Evolutionary conservation across 306 rosid genomes (phyloP).

Genomic region (Cucumis cinereus): DNA sequence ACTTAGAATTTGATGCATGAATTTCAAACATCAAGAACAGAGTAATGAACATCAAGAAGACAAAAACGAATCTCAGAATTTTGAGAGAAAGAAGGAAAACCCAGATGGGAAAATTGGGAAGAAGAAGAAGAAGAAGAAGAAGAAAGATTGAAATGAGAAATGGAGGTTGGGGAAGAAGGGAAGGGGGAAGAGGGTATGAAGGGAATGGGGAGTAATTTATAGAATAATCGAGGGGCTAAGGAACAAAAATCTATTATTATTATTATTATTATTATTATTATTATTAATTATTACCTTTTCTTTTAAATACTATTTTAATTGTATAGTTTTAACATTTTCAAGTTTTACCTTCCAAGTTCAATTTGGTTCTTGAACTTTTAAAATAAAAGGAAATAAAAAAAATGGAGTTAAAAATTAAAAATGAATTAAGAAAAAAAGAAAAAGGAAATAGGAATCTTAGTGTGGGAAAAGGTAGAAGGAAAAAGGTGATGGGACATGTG

Average conservation of each 20-base stretch:
- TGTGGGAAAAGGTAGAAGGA: background rate
- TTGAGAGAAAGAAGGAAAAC: no score
- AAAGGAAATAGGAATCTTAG: slow-evolving; percentile 16
- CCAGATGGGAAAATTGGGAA: background rate
- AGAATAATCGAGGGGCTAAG: slow-evolving; percentile 16
- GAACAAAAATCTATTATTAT: slow-evolving; percentile 4
- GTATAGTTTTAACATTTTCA: no score
- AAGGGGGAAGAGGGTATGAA: slow-evolving; percentile 22
- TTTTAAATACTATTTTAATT: no score
- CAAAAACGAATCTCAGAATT: slow-evolving; percentile 1
- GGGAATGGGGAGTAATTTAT: slow-evolving; percentile 36
- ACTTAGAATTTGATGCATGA: slow-evolving; percentile 89
- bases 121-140: background rate
- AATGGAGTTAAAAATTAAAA: background rate
- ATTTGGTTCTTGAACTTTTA: no score
- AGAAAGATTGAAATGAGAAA: background rate
- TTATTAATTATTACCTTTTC: no score
- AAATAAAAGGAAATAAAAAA: no score
- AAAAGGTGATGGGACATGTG: slow-evolving; percentile 20
- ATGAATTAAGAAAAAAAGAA: background rate
- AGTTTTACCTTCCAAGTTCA: no score
- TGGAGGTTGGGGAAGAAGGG: background rate
- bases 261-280: background rate
- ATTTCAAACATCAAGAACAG: slow-evolving; percentile 71
- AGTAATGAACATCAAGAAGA: slow-evolving; percentile 36